Base-by-base conservation (phyloP, 1,284 basidiomycete species). In the Malassezia caprae region DNA sequence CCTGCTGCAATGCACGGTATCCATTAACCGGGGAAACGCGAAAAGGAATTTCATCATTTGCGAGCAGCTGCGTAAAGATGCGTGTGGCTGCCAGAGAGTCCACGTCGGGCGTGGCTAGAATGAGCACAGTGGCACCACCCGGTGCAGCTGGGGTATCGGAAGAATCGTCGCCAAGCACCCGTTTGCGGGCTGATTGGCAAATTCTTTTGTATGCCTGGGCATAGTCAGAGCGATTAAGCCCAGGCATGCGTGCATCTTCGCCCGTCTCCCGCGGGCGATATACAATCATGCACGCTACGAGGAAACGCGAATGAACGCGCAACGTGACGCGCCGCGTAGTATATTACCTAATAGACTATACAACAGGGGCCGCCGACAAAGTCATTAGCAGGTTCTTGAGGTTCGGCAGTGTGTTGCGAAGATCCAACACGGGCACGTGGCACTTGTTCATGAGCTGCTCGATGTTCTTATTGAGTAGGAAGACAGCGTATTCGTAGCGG, bases 401-500 rank as follows among this genome's bases (percentile, higher is more conserved):
- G 76, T 99, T 99, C 34, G 91, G 89, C 32, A 99, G 79, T 0
- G 91, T 98, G 73, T 98, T 91, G 37, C 91, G 83, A 76, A 96
- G 83, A 76, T 99, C 94, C 53, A 96, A 80, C 69, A 89, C 83
- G 17, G 85, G 59, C 39, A 71, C 50, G 47, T 51, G 51, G 50
- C 65, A 56, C n/a, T 59, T 57, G 48, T 68, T 68, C 65, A 70
- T 65, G 30, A 73, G 62, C 55, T 65, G 54, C 77, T 98, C 93
- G 61, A 98, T 90, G 74, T 99, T 81, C 77, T 98, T 99, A 79
- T 98, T 98, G 34, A 98, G 79, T 44, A 98, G 77, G 73, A 94
- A 98, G 4, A 96, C 90, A 8, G 85, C 94, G 76, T 98, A 99
- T 74, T 98, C 93, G 75, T 94, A 99, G 26, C 94, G 81, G 76